These are phyloP conservation scores for Myriosclerotinia scirpicola DNA, from an alignment of 2,329 filamentous ascomycete genomes.

Conservation along the genomic window DNA sequence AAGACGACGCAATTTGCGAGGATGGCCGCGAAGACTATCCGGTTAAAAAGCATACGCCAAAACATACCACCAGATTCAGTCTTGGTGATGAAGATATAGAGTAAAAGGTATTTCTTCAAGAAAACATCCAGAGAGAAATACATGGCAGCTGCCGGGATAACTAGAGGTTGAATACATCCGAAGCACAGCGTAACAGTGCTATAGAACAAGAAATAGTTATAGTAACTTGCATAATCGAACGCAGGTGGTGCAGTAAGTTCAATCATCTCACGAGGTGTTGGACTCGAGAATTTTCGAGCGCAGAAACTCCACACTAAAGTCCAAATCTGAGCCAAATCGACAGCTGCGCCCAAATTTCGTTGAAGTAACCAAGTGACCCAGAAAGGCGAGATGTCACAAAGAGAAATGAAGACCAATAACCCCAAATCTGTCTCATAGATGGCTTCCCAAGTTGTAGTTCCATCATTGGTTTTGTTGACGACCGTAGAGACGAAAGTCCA, in stretches of 20 bases:
- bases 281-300: constrained; percentile 77
- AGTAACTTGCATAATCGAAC: constrained; percentile 95
- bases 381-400: constrained; percentile 83
- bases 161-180: constrained; percentile 80
- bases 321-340: constrained; percentile 88
- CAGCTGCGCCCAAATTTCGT: constrained; percentile 87
- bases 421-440: constrained; percentile 65
- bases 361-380: constrained; percentile 95
- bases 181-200: constrained; percentile 85
- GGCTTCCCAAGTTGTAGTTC: constrained; percentile 65
- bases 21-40: constrained; percentile 79
- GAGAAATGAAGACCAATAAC: constrained; percentile 63
- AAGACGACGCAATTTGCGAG: constrained; percentile 78
- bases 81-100: constrained; percentile 96
- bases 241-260: constrained; percentile 87
- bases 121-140: constrained; percentile 88
- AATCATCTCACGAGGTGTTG: constrained; percentile 88
- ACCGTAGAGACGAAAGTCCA: constrained; percentile 73
- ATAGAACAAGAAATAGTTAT: constrained; percentile 98
- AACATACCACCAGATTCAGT: constrained; percentile 92
- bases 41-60: constrained; percentile 90
- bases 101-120: constrained; percentile 90
- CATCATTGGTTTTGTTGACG: constrained; percentile 55
- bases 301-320: constrained; percentile 83
- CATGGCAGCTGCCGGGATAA: constrained; percentile 79